Percentiles rank a stretch among this genome's conserved stretches.
These are phyloP conservation scores for Leccinum griseonigrum DNA, from an alignment of 1,284 basidiomycete genomes.

Conservation along the genomic window DNA sequence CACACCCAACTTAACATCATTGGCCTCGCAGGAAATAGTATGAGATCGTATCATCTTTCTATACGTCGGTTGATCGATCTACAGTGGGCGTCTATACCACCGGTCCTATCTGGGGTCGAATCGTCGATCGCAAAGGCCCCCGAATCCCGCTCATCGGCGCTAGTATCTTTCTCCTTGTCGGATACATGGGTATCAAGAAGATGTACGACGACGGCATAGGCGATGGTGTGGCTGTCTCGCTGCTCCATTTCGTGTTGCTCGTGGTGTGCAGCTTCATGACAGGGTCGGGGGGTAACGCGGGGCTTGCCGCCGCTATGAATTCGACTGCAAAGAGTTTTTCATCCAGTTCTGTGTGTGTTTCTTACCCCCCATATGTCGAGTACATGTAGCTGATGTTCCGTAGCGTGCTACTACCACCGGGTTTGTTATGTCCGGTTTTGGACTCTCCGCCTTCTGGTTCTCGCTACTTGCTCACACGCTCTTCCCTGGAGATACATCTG, in stretches of 20 bases:
- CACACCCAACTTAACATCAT: slow-evolving; percentile 78
- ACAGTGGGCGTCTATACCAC: slow-evolving; percentile 59
- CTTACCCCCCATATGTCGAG: neutral
- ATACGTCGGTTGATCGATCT: slow-evolving; percentile 3
- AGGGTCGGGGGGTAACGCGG: slow-evolving; percentile 62
- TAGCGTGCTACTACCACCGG: slow-evolving; percentile 72
- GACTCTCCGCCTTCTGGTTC: slow-evolving; percentile 81
- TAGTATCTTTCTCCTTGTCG: slow-evolving; percentile 52
- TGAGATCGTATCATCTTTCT: slow-evolving; percentile 12
- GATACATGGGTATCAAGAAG: slow-evolving; percentile 64
- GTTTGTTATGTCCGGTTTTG: slow-evolving; percentile 79
- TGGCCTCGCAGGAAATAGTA: slow-evolving; percentile 66
- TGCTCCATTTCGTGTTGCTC: slow-evolving; percentile 40
- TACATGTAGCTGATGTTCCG: neutral
- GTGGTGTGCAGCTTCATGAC: slow-evolving; percentile 54
- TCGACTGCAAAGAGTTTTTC: slow-evolving; percentile 67
- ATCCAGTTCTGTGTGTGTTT: slow-evolving; percentile 42
- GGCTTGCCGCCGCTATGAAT: slow-evolving; percentile 55
- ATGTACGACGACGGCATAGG: slow-evolving; percentile 55
- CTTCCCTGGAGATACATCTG: slow-evolving; percentile 70
- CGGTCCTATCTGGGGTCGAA: slow-evolving; percentile 67
- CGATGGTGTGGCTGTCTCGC: slow-evolving; percentile 16
- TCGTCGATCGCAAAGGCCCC: slow-evolving; percentile 66
- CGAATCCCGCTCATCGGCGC: slow-evolving; percentile 47
- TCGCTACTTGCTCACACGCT: slow-evolving; percentile 62